Base-by-base conservation (phyloP, 345 rosid species). In the Linum lewisii region DNA sequence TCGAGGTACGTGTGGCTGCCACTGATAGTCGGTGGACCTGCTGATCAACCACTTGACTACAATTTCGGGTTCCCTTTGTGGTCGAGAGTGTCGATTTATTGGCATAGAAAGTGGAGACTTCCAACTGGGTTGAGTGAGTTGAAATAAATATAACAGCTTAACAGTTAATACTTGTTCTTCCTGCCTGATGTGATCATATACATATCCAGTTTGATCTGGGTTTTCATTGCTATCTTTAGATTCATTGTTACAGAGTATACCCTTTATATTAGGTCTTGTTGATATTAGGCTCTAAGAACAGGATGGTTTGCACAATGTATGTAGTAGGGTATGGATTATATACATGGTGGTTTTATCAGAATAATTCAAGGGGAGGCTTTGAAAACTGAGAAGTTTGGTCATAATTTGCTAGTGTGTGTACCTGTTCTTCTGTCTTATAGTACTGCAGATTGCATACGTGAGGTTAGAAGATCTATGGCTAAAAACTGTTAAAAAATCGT, bases 1-100 rank as follows among this genome's bases (percentile, higher is more conserved):
- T 89, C 99, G 0, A 80, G 95, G 73, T 87, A 89, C 7, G 71
- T 93, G 20, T 93, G 99, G 95, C 70, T 89, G 61, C 95, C 95
- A 10, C 61, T 93, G 71, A 77, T 86, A 56, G 85, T 89, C 18
- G 84, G 91, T 0, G 95, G 94, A 36, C 81, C 82, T 0, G 94
- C 89, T 8, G 97, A 93, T 71, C 81, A 71, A 68, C 91, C 95
- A 6, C 75, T 92, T 1, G 88, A 88, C 19, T 81, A 64, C 63
- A 76, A 52, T 67, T 93, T 84, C 21, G 94, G 94, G 20, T 86
- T 86, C 64, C 95, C 91, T 2, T 45, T 73, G 25, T 93, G 95
- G 97, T 82, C 89, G 4, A 83, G 97, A 66, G 94, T 88, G 24
- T 93, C 95, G 7, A 86, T 93, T 54, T 86, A 83, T 66, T 88